Evolutionary conservation across 1,139 yeast genomes (phyloP), one percentile per base, ranked within the genome.

Genomic region (Arxiozyma slooffiae): DNA sequence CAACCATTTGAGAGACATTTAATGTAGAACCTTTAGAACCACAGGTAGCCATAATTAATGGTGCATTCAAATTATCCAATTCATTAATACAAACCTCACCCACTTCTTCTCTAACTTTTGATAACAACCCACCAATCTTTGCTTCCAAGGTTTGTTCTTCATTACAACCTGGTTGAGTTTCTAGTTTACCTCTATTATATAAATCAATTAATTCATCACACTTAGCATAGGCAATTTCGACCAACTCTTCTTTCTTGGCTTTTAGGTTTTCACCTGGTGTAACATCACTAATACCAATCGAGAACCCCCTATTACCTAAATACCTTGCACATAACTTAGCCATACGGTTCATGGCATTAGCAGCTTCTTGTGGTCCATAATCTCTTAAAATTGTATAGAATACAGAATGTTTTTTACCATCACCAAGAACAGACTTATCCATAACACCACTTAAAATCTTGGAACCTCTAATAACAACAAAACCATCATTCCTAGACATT

Each of bases 1-100:
- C 98, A 77, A 94, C 98, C 99, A 94, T 94, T 72, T 94, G 99
- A 11, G 98, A 92, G 44, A 94, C 98, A 69, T 94, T 94, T 58
- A 94, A 79, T 0, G 97, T 89, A 41, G 98, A 92, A 70, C 98
- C 99, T 69, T 94, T 94, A 47, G 98, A 92, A 60, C 99, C 99
- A 78, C 98, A 92, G 0, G 96, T 88, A 11, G 98, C 97, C 99
- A 94, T 94, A 66, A 94, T 90, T 64, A 94, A 78, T 41, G 98
- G 98, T 38, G 98, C 96, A 68, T 94, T 94, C 45, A 89, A 79
- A 50, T 85, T 79, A 59, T 88, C 97, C 55, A 94, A 73, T 68
- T 92, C 98, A 52, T 77, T 79, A 64, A 94, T 90, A 76, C 98
- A 94, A 53, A 89, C 96, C 59, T 92, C 97, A 68, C 98, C 99